Percentiles rank a stretch among this genome's conserved stretches.
phyloP scores from a whole-genome alignment of 257 asterid genomes.

The Scutellaria galericulata region DNA sequence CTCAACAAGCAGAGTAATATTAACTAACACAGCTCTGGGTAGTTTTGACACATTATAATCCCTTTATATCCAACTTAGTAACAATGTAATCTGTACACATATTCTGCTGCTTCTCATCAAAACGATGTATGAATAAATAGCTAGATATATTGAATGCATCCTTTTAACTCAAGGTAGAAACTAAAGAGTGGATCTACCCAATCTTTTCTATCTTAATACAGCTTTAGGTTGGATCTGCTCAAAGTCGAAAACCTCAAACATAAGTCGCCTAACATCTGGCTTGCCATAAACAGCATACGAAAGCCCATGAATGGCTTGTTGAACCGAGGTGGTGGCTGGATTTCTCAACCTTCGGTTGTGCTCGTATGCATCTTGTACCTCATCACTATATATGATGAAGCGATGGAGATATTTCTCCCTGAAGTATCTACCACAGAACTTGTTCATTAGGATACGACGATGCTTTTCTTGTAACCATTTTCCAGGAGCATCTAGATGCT shows the following conservation, averaged over 20 bases:
- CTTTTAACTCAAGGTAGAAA: background rate
- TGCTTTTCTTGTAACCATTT: slow-evolving; percentile 90
- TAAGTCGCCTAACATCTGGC: slow-evolving; percentile 93
- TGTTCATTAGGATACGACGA: slow-evolving; percentile 85
- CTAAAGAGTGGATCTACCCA: background rate
- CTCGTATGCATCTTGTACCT: slow-evolving; percentile 86
- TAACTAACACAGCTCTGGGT: slow-evolving; percentile 17
- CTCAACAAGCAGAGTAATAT: slow-evolving; percentile 1
- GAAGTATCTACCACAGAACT: slow-evolving; percentile 87
- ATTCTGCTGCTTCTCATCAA: slow-evolving; percentile 18
- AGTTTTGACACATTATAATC: background rate
- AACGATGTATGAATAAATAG: slow-evolving; percentile 21
- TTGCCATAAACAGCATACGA: slow-evolving; percentile 86
- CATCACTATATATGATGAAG: slow-evolving; percentile 78
- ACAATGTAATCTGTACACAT: slow-evolving; percentile 31
- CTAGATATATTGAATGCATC: background rate
- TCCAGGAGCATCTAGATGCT: slow-evolving; percentile 97
- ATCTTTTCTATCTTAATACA: slow-evolving; percentile 31
- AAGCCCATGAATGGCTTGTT: slow-evolving; percentile 95
- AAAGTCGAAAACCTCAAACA: slow-evolving; percentile 97
- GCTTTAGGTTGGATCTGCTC: slow-evolving; percentile 92
- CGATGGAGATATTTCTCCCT: slow-evolving; percentile 87
- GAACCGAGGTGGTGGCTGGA: slow-evolving; percentile 96
- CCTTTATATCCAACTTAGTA: slow-evolving; percentile 7
- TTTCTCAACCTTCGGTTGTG: slow-evolving; percentile 91